phyloP scores from a whole-genome alignment of 2,329 filamentous ascomycete species.

The Fusarium circinatum region DNA sequence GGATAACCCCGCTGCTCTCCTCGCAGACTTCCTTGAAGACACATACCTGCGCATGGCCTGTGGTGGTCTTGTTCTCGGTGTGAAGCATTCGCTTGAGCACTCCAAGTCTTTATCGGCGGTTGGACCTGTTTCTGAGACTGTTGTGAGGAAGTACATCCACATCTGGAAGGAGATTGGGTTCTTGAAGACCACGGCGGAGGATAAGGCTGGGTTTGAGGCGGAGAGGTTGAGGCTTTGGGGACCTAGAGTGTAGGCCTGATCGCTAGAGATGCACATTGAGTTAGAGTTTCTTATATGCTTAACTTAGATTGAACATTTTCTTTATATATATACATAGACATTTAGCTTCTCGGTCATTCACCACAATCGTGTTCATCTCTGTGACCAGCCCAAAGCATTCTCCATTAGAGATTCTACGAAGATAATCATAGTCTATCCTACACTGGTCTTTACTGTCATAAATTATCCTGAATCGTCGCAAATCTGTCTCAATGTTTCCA shows the following conservation, averaged over 20 bases:
- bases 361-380: rapidly evolving
- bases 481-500: rapidly evolving
- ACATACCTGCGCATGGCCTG: conserved; percentile 29
- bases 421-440: rapidly evolving
- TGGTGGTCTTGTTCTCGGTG: conserved; percentile 14
- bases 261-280: rapidly evolving
- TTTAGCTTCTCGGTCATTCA: background rate
- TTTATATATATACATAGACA: background rate
- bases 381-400: too few relatives aligned
- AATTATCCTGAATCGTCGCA: rapidly evolving
- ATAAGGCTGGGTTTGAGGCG: conserved; percentile 25
- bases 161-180: conserved; percentile 41
- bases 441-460: background rate
- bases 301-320: background rate
- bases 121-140: conserved; percentile 18
- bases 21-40: conserved; percentile 15
- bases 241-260: background rate
- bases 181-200: conserved; percentile 27
- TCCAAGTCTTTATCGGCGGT: conserved; percentile 19
- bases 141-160: conserved; percentile 37
- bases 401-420: rapidly evolving
- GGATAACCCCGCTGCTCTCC: conserved; percentile 11
- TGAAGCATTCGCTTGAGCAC: conserved; percentile 24
- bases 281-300: background rate
- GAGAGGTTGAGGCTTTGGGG: conserved; percentile 24